Conservation (phyloP, 495 filamentous ascomycete genomes). For the Tuber microsphaerosporum region DNA sequence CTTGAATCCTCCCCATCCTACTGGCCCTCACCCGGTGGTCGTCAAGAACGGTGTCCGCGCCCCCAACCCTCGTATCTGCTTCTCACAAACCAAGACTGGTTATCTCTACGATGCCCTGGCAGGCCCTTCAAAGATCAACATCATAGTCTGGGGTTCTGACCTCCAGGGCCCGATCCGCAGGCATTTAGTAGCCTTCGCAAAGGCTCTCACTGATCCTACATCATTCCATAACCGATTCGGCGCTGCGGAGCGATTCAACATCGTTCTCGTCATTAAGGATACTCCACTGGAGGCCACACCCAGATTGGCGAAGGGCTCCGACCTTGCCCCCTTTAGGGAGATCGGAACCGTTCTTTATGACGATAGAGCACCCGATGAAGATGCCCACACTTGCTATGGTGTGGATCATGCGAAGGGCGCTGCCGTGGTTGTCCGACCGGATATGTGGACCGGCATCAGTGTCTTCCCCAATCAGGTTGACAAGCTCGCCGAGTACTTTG, state of each 20-base stretch:
- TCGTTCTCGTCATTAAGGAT: slow-evolving; percentile 41
- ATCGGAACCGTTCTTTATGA: slow-evolving; percentile 37
- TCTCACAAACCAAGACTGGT: slow-evolving; percentile 31
- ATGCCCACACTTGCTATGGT: slow-evolving; percentile 40
- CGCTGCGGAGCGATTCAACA: slow-evolving; percentile 37
- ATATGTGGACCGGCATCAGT: slow-evolving; percentile 42
- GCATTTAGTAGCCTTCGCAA: slow-evolving; percentile 27
- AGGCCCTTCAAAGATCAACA: slow-evolving; percentile 36
- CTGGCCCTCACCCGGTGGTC: neutral
- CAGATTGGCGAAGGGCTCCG: slow-evolving; percentile 13
- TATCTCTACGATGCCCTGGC: slow-evolving; percentile 43
- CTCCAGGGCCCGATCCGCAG: slow-evolving; percentile 34
- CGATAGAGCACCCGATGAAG: slow-evolving; percentile 43
- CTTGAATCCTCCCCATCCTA: neutral
- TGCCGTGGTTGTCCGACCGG: slow-evolving; percentile 39
- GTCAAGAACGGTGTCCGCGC: slow-evolving; percentile 41
- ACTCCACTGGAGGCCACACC: slow-evolving; percentile 27
- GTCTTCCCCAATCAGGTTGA: slow-evolving; percentile 25
- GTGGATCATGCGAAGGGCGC: slow-evolving; percentile 42
- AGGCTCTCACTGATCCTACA: neutral
- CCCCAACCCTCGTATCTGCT: slow-evolving; percentile 43
- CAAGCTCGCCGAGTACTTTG: slow-evolving; percentile 33
- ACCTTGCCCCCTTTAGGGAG: slow-evolving; percentile 11
- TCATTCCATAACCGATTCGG: slow-evolving; percentile 40
- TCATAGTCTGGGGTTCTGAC: slow-evolving; percentile 42